These are phyloP conservation scores for Irpex sp. DNA, from an alignment of 1,284 basidiomycete genomes.

Conservation along the genomic window DNA sequence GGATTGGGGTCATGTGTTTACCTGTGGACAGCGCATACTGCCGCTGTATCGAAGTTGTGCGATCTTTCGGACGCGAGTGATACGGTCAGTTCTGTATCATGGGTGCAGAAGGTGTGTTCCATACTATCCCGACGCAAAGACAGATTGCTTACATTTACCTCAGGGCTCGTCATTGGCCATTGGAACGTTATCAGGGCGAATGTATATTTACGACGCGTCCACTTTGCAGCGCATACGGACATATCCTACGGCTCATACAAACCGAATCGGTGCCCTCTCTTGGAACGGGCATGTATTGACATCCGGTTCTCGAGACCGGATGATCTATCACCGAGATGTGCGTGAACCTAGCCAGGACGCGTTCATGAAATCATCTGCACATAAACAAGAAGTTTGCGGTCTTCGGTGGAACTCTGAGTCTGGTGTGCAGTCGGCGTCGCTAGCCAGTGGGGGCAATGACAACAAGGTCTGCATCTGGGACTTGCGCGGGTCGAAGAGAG, in stretches of 20 bases:
- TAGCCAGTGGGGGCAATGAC: slow-evolving; percentile 97
- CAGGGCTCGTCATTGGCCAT: slow-evolving; percentile 88
- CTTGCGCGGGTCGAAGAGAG: slow-evolving; percentile 57
- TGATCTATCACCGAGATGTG: slow-evolving; percentile 91
- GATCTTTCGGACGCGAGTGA: slow-evolving; percentile 67
- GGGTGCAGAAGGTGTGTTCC: slow-evolving; percentile 82
- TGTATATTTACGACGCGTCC: slow-evolving; percentile 95
- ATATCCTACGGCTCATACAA: slow-evolving; percentile 84
- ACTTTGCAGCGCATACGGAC: slow-evolving; percentile 77
- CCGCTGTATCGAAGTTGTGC: slow-evolving; percentile 88
- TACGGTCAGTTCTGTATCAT: slow-evolving; percentile 82
- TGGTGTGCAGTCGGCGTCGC: slow-evolving; percentile 33
- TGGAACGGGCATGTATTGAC: slow-evolving; percentile 92
- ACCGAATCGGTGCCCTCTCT: slow-evolving; percentile 89
- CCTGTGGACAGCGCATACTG: slow-evolving; percentile 95
- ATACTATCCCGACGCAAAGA: background rate
- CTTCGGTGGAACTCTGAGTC: slow-evolving; percentile 84
- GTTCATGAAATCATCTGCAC: slow-evolving; percentile 77
- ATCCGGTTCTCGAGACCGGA: slow-evolving; percentile 90
- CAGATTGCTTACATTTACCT: background rate
- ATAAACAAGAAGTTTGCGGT: slow-evolving; percentile 96
- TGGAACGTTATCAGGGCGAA: slow-evolving; percentile 82
- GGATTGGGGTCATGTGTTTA: slow-evolving; percentile 93
- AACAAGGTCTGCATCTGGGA: slow-evolving; percentile 99
- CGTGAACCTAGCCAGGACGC: slow-evolving; percentile 69